Evolutionary conservation across 1,139 yeast species (phyloP), one percentile per base, ranked within the genome.

Genomic region (Blastobotrys malaysiensis): DNA sequence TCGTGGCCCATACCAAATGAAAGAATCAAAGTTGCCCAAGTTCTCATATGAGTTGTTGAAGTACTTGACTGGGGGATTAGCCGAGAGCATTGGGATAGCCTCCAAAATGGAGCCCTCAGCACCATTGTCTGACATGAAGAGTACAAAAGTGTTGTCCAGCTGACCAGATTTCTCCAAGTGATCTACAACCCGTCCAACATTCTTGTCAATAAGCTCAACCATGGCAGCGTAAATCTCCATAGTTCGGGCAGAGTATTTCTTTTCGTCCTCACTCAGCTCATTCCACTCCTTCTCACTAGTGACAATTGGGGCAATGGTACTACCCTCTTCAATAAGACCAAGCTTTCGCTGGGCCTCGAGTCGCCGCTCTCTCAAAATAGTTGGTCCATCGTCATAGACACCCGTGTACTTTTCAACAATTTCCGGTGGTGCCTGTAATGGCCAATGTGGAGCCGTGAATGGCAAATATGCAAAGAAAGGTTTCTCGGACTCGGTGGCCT

Each of bases 371-470:
- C 84, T 66, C 51, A 80, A 66, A 3, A 61, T 73, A 19, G 69
- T 74, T 0, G 84, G 83, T 1, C 84, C 84, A 11, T 67, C 70
- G 59, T 77, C 76, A 61, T 80, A 80, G 9, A 66, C 61, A 1
- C 83, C 84, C 51, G 70, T 69, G 65, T 81, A 81, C 58, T 79
- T 79, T 2, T 67, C 72, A 54, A 79, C 73, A 19, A 71, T 62
- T 6, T 77, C 77, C 48, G 67, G 66, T 1, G 82, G 83, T 0
- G 84, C 84, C 65, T 80, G 84, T 56, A 75, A 73, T 6, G 84
- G 84, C 84, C 84, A 81, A 63, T 80, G 84, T 1, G 84, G 84
- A 1, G 84, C 84, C 3, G 83, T 79, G 58, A 77, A 80, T 1
- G 84, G 79, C 54, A 80, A 65, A 48, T 73, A 67, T 1, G 81